These are phyloP conservation scores for Tetradesmus obliquus DNA, from an alignment of 139 green algal species.

Conservation along the genomic window DNA sequence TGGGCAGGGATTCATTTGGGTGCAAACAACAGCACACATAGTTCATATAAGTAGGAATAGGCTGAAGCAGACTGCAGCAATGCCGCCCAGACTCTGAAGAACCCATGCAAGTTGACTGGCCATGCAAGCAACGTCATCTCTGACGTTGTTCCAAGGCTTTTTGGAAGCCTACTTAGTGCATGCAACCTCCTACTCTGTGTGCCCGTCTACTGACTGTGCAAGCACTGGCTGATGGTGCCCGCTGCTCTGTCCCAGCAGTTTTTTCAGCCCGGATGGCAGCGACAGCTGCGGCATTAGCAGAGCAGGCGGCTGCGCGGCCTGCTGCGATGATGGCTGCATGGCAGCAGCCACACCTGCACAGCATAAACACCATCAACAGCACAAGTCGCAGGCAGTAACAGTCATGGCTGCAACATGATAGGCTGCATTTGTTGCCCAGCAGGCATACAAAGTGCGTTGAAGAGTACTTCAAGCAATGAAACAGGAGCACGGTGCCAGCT, in stretches of 20 bases:
- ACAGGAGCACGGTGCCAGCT: not conserved
- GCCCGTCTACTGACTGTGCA: not conserved
- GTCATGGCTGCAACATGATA: not conserved
- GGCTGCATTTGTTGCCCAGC: not conserved
- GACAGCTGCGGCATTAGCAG: slow-evolving; percentile 1
- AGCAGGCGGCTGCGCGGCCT: not conserved
- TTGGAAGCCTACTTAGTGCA: not conserved
- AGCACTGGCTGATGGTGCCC: not conserved
- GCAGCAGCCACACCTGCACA: not conserved
- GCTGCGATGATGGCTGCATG: not conserved
- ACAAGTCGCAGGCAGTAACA: not conserved
- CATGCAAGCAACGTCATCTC: too few species aligned
- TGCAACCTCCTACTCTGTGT: not conserved
- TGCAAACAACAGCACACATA: too few species aligned
- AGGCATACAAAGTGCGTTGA: not conserved
- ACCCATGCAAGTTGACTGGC: too few species aligned
- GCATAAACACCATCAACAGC: not conserved
- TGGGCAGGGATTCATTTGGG: too few species aligned
- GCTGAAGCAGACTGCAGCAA: too few species aligned
- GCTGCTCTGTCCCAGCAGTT: not conserved
- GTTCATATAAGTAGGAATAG: too few species aligned
- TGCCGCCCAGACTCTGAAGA: too few species aligned
- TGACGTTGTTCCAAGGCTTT: too few species aligned
- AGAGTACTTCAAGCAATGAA: not conserved
- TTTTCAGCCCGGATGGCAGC: not conserved